These are phyloP conservation scores for Picea engelmannii DNA, from an alignment of 83 land plant genomes.

Conservation along the genomic window DNA sequence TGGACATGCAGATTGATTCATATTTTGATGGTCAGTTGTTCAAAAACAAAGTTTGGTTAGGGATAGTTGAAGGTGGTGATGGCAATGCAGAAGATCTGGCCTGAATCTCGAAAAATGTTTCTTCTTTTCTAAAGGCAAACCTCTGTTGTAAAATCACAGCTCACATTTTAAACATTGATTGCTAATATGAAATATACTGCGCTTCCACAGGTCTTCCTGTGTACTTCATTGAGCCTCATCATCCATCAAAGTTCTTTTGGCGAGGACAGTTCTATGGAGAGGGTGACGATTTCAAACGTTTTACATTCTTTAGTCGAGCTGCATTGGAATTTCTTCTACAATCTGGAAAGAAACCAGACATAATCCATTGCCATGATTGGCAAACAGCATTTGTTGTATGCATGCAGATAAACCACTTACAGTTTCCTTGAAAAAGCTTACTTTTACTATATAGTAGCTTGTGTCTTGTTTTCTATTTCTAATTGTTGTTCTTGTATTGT, in stretches of 20 bases:
- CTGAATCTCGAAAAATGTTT: not conserved
- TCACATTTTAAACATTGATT: not conserved
- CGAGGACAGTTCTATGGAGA: constrained; percentile 88
- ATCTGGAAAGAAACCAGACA: constrained; percentile 94
- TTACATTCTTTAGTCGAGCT: constrained; percentile 92
- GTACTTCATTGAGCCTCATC: constrained; percentile 93
- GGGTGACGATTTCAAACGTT: constrained; percentile 90
- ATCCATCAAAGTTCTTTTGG: constrained; percentile 90
- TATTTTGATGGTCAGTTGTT: constrained; percentile 80
- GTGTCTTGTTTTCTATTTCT: not conserved
- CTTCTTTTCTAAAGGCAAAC: not conserved
- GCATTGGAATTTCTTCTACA: constrained; percentile 87
- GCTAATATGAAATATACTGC: not conserved
- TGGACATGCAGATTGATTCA: constrained; percentile 71
- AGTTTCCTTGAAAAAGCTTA: constrained; percentile 6
- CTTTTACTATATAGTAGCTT: not conserved
- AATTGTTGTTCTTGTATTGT: not conserved
- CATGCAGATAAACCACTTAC: not conserved
- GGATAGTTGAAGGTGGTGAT: constrained; percentile 87
- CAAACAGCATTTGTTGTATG: constrained; percentile 94
- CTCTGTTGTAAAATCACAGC: not conserved
- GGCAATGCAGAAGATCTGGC: not conserved
- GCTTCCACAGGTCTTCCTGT: constrained; percentile 85
- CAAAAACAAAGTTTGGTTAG: constrained; percentile 88
- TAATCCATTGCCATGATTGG: constrained; percentile 99